Percentiles rank a stretch among this genome's conserved stretches.
These are phyloP conservation scores for Angophora floribunda DNA, from an alignment of 345 rosid species.

Conservation along the genomic window DNA sequence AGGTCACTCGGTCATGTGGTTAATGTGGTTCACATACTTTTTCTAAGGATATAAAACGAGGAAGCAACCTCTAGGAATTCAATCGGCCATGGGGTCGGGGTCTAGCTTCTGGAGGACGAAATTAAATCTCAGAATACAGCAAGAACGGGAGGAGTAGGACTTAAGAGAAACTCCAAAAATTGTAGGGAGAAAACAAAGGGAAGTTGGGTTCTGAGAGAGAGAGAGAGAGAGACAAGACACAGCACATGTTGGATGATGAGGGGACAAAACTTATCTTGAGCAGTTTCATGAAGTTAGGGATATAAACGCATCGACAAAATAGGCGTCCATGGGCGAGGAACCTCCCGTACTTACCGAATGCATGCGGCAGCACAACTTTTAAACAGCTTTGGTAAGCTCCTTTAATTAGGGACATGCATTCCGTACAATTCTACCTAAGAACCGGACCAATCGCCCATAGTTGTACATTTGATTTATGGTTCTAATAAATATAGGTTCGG, in stretches of 20 bases:
- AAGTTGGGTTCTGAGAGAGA: background rate
- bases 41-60: background rate
- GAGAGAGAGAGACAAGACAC: background rate
- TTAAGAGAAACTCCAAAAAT: background rate
- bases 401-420: background rate
- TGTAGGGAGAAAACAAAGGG: background rate
- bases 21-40: background rate
- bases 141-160: background rate
- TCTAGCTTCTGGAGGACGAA: background rate
- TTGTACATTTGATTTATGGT: rapidly evolving
- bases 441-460: background rate
- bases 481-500: background rate
- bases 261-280: background rate
- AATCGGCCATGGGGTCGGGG: background rate
- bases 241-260: background rate
- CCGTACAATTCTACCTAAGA: too few species aligned
- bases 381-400: background rate
- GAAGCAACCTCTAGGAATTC: background rate
- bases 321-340: background rate
- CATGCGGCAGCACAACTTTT: background rate
- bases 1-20: background rate
- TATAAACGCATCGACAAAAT: background rate
- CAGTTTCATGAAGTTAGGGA: background rate
- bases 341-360: background rate
- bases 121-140: background rate